Evolutionary conservation across 495 filamentous ascomycete species (phyloP).

Genomic region (Penicillium malachiteum): DNA sequence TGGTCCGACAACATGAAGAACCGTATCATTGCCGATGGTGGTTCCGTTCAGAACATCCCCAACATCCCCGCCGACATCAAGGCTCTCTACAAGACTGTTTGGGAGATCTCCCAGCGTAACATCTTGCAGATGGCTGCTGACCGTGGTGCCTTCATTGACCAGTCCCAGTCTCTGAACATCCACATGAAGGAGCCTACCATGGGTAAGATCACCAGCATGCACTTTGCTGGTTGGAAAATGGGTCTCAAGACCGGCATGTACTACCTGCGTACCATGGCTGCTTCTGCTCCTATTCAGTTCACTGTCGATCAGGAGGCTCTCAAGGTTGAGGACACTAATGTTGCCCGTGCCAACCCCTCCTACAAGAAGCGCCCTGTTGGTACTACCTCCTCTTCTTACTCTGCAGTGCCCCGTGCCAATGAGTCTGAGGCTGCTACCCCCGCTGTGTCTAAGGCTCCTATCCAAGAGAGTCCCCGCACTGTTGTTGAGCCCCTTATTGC

Average conservation of each 20-base stretch:
- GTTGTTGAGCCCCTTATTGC: conserved; percentile 63
- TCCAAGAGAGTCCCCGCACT: conserved; percentile 66
- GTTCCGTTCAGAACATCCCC: conserved; percentile 92
- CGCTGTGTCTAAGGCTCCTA: conserved; percentile 13
- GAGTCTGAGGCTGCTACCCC: conserved; percentile 7
- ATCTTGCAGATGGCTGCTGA: conserved; percentile 98
- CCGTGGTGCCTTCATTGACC: conserved; percentile 96
- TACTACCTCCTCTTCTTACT: conserved; percentile 48
- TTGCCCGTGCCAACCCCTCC: conserved; percentile 51
- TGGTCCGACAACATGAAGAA: conserved; percentile 99
- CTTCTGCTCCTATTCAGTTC: conserved; percentile 95
- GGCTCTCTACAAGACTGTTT: conserved; percentile 97
- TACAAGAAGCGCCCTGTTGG: conserved; percentile 60
- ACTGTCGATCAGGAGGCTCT: conserved; percentile 97
- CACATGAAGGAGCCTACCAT: conserved; percentile 98
- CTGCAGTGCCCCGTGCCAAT: conserved; percentile 60
- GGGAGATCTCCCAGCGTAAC: conserved; percentile 96
- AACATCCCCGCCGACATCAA: conserved; percentile 97
- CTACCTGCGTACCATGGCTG: conserved; percentile 97
- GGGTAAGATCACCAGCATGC: conserved; percentile 99
- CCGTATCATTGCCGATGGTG: conserved; percentile 95
- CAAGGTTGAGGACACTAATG: conserved; percentile 80
- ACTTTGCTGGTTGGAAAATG: conserved; percentile 98
- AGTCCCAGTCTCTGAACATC: conserved; percentile 98
- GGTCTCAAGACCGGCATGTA: conserved; percentile 99